A percentile compares a stretch with the other conserved stretches of the same genome.
Conservation (phyloP, 768 basidiomycete genomes). For the Pholiota conissans region DNA sequence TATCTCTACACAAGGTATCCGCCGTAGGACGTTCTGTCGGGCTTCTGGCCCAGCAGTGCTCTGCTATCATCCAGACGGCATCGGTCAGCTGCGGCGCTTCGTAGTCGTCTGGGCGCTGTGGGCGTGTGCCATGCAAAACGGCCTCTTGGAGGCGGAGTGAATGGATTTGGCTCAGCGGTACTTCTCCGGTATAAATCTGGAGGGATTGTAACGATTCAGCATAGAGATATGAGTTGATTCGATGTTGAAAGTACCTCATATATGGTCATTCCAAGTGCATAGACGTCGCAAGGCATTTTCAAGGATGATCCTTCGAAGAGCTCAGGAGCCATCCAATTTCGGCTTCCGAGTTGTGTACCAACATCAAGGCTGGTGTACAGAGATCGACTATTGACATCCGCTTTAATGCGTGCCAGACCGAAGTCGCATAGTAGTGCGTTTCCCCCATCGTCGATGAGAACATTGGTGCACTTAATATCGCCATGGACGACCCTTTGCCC, state of each 20-base stretch:
- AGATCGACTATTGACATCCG: slow-evolving; percentile 20
- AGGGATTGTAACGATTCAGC: background rate
- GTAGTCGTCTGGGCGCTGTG: slow-evolving; percentile 19
- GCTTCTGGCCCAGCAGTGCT: slow-evolving; percentile 20
- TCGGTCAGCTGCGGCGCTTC: slow-evolving; percentile 21
- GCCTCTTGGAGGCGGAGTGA: slow-evolving; percentile 13
- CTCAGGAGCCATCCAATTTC: slow-evolving; percentile 30
- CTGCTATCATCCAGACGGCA: slow-evolving; percentile 21
- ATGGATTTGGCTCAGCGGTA: slow-evolving; percentile 15
- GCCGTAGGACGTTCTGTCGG: slow-evolving; percentile 18
- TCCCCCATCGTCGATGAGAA: slow-evolving; percentile 25
- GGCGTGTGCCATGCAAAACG: slow-evolving; percentile 14
- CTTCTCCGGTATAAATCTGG: slow-evolving; percentile 19
- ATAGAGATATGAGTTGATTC: too few relatives aligned
- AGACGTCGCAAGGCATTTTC: slow-evolving; percentile 20
- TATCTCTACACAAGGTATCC: slow-evolving; percentile 10
- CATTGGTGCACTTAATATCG: slow-evolving; percentile 27
- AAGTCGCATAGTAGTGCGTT: slow-evolving; percentile 26
- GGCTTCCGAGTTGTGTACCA: slow-evolving; percentile 15
- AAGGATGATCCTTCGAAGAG: slow-evolving; percentile 17
- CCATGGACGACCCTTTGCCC: slow-evolving; percentile 26
- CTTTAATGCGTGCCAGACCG: slow-evolving; percentile 25
- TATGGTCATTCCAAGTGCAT: slow-evolving; percentile 26
- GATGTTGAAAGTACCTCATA: slow-evolving; percentile 27
- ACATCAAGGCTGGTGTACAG: background rate